A percentile compares a stretch with the other conserved stretches of the same genome.
Conservation (phyloP, 2,329 filamentous ascomycete species). For the Grosmannia huntii region DNA sequence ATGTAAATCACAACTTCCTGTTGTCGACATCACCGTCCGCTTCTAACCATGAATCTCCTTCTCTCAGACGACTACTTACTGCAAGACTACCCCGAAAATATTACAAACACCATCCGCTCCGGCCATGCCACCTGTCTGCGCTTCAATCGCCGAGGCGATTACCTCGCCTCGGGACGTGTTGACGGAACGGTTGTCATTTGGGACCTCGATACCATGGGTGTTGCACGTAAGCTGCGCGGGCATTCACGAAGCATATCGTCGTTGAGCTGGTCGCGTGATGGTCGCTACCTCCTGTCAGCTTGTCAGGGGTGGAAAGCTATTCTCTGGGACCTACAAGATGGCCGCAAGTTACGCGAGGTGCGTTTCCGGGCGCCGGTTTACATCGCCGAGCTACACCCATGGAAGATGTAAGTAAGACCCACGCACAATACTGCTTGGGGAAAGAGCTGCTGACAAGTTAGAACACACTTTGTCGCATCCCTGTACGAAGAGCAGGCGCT, state of each 20-base stretch:
- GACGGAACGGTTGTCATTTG: slow-evolving; percentile 94
- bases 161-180: slow-evolving; percentile 83
- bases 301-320: slow-evolving; percentile 96
- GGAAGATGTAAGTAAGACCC: slow-evolving; percentile 59
- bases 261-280: slow-evolving; percentile 87
- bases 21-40: background rate
- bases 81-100: slow-evolving; percentile 79
- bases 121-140: slow-evolving; percentile 57
- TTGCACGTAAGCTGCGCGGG: slow-evolving; percentile 84
- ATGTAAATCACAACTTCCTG: background rate
- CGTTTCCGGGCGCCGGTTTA: slow-evolving; percentile 90
- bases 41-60: slow-evolving; percentile 39
- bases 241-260: slow-evolving; percentile 92
- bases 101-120: slow-evolving; percentile 73
- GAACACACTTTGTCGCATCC: slow-evolving; percentile 75
- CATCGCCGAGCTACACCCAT: slow-evolving; percentile 88
- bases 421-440: too few relatives aligned
- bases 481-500: slow-evolving; percentile 89
- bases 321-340: slow-evolving; percentile 73
- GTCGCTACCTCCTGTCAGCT: slow-evolving; percentile 79
- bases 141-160: slow-evolving; percentile 91
- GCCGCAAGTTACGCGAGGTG: slow-evolving; percentile 64
- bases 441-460: slow-evolving; percentile 20
- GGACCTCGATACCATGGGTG: slow-evolving; percentile 94
- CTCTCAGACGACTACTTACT: slow-evolving; percentile 51